Evolutionary conservation across 495 filamentous ascomycete genomes (phyloP).

Genomic region (Haplographium delicatum): DNA sequence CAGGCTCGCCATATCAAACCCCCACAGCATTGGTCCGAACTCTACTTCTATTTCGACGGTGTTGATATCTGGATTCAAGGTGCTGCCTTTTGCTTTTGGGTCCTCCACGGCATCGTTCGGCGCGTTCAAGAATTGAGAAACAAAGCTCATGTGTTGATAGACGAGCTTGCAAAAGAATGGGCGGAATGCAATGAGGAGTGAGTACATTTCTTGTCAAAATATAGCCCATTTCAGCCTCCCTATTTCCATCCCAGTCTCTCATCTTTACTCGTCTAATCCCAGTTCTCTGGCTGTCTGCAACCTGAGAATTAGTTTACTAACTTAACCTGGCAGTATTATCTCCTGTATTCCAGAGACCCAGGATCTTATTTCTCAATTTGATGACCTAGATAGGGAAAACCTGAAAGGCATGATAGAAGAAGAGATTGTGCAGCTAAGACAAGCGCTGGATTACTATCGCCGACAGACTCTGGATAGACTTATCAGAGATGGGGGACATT

Average conservation of each 20-base stretch:
- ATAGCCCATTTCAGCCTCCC: no score
- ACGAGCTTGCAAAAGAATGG: conserved; percentile 11
- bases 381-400: background rate
- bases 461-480: no score
- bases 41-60: conserved; percentile 49
- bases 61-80: conserved; percentile 43
- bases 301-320: no score
- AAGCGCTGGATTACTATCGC: background rate
- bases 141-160: background rate
- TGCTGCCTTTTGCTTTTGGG: conserved; percentile 37
- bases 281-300: no score
- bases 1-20: conserved; percentile 17
- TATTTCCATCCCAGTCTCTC: no score
- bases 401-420: background rate
- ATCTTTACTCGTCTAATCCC: no score
- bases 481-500: no score
- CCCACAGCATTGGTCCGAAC: conserved; percentile 24
- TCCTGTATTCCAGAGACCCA: background rate
- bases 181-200: background rate
- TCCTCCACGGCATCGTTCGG: conserved; percentile 22
- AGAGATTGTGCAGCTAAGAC: background rate
- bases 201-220: background rate
- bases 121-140: background rate
- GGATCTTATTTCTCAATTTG: conserved; percentile 2
- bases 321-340: no score